Conservation (phyloP, 2,329 filamentous ascomycete genomes). For the Septoria petroselini region DNA sequence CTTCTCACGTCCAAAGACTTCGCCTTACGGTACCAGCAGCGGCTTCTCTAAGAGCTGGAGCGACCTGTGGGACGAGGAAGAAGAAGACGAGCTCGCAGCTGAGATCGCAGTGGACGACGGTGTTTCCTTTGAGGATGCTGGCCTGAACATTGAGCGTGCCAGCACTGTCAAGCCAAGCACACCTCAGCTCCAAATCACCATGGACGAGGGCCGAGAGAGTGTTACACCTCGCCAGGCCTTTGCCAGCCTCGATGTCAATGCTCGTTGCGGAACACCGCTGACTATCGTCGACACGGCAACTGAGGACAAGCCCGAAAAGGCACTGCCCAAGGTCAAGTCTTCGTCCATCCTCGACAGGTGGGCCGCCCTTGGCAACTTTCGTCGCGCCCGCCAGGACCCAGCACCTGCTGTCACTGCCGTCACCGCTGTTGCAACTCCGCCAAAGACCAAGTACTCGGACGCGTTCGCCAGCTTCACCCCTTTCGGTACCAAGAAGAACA, state of each 20-base stretch:
- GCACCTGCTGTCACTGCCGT: conserved; percentile 37
- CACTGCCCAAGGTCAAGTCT: conserved; percentile 62
- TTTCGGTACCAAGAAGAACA: conserved; percentile 37
- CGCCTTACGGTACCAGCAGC: conserved; percentile 30
- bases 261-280: conserved; percentile 39
- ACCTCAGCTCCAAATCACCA: conserved; percentile 42
- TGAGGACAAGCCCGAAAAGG: conserved; percentile 43
- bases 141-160: conserved; percentile 39
- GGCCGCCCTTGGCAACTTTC: conserved; percentile 79
- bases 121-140: conserved; percentile 6
- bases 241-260: conserved; percentile 53
- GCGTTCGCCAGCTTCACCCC: conserved; percentile 36
- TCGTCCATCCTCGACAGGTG: conserved; percentile 71
- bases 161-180: conserved; percentile 57
- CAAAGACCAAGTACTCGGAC: conserved; percentile 36
- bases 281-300: conserved; percentile 8
- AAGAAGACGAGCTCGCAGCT: conserved; percentile 58
- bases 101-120: conserved; percentile 34
- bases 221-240: conserved; percentile 53
- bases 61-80: conserved; percentile 95
- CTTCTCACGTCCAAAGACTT: conserved; percentile 61
- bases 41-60: conserved; percentile 97
- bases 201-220: conserved; percentile 49
- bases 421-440: conserved; percentile 37
- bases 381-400: conserved; percentile 61